Percentiles rank a stretch among this genome's conserved stretches.
phyloP scores from a whole-genome alignment of 2,329 filamentous ascomycete genomes.

The Fusarium fujikuroi region DNA sequence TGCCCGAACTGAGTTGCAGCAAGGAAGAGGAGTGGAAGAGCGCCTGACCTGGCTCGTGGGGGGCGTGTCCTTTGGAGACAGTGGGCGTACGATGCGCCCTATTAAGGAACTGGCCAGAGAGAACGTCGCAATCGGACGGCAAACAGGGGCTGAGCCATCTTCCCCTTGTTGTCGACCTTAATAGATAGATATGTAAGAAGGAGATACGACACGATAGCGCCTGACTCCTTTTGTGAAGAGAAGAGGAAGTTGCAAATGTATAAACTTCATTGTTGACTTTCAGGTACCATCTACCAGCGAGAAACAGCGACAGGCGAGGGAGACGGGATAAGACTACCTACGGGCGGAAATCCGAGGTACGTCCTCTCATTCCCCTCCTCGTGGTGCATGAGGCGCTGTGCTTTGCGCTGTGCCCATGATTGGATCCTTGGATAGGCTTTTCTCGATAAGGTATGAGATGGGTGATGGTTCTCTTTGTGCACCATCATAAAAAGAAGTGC shows the following conservation, averaged over 20 bases:
- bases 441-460: constrained; percentile 37
- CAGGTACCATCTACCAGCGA: neutral
- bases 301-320: constrained; percentile 2
- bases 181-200: constrained; percentile 14
- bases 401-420: constrained; percentile 32
- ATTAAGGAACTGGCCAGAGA: constrained; percentile 36
- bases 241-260: neutral
- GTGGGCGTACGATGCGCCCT: constrained; percentile 27
- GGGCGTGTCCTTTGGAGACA: constrained; percentile 13
- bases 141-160: constrained; percentile 39
- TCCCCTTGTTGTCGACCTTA: constrained; percentile 15
- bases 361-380: constrained; percentile 33
- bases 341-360: neutral
- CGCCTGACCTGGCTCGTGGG: constrained; percentile 13
- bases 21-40: constrained; percentile 31
- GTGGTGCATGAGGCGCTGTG: constrained; percentile 34
- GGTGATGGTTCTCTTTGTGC: constrained; percentile 30
- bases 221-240: neutral
- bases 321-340: neutral
- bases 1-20: constrained; percentile 42
- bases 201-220: constrained; percentile 12
- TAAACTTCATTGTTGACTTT: neutral
- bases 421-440: constrained; percentile 29
- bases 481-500: constrained; percentile 32
- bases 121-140: constrained; percentile 40